Conservation (phyloP, 2,329 filamentous ascomycete genomes). For the Phialemoniopsis sp. region DNA sequence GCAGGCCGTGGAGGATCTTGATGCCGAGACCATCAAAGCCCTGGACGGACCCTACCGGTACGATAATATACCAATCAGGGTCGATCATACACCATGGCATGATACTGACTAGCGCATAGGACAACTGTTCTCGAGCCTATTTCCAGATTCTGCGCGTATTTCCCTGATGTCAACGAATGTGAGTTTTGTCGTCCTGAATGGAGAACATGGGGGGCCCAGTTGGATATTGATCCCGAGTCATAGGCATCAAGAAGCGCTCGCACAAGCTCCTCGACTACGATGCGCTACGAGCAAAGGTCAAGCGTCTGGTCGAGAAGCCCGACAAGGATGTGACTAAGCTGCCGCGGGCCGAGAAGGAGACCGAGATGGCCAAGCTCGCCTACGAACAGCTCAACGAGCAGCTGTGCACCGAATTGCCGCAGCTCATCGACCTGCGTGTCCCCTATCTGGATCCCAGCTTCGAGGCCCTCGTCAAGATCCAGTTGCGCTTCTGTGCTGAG, state of each 20-base stretch:
- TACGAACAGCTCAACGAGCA: constrained; percentile 99
- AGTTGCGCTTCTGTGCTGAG: constrained; percentile 94
- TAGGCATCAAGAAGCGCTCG: constrained; percentile 93
- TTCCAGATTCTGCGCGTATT: constrained; percentile 93
- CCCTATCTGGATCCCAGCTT: constrained; percentile 97
- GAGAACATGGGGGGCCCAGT: background rate
- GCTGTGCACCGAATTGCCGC: constrained; percentile 85
- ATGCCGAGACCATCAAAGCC: constrained; percentile 97
- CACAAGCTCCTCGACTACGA: constrained; percentile 99
- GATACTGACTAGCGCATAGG: constrained; percentile 31
- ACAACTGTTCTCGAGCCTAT: constrained; percentile 95
- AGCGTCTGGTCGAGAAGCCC: constrained; percentile 95
- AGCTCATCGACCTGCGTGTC: constrained; percentile 93
- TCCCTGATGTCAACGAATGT: constrained; percentile 98
- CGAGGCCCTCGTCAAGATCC: constrained; percentile 97
- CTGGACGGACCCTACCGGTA: constrained; percentile 91
- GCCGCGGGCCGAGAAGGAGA: constrained; percentile 91
- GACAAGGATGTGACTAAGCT: constrained; percentile 98
- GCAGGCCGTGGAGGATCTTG: constrained; percentile 94
- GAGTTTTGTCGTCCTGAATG: constrained; percentile 19
- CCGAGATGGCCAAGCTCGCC: constrained; percentile 85
- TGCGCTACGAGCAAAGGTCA: constrained; percentile 89
- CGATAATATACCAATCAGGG: background rate
- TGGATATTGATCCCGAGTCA: too few species aligned
- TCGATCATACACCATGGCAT: constrained; percentile 4